Conservation (phyloP, 352 stramenopile genomes). For the Peronospora tabacina region DNA sequence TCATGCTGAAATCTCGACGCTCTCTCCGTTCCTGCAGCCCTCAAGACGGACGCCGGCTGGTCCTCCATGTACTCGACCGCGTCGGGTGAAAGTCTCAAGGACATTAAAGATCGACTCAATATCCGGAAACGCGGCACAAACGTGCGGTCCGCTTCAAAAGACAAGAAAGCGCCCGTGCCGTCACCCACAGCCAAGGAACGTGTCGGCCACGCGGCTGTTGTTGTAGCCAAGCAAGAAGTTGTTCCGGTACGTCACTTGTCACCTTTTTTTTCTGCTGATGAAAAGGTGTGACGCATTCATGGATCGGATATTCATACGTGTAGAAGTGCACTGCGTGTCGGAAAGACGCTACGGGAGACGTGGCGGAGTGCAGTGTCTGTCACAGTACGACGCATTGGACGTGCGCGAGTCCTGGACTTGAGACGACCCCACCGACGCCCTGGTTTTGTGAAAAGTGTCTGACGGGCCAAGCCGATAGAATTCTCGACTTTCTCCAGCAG, state of each 20-base stretch:
- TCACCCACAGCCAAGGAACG: conserved; percentile 24
- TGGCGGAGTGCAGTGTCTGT: conserved; percentile 46
- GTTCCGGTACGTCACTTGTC: conserved; percentile 18
- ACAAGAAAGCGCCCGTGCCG: conserved; percentile 36
- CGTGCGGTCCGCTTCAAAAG: conserved; percentile 44
- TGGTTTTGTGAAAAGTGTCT: conserved; percentile 61
- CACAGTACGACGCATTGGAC: conserved; percentile 52
- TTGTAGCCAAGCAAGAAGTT: conserved; percentile 17
- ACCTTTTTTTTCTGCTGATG: neutral
- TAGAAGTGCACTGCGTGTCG: conserved; percentile 42
- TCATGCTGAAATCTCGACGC: neutral
- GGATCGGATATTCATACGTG: neutral
- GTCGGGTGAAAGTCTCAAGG: conserved; percentile 64
- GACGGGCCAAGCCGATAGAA: conserved; percentile 41
- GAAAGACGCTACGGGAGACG: conserved; percentile 39
- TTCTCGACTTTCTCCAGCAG: conserved; percentile 63
- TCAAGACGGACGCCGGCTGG: conserved; percentile 77
- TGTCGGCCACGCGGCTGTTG: neutral
- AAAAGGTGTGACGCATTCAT: neutral
- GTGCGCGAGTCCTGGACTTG: conserved; percentile 34
- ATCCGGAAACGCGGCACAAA: conserved; percentile 64
- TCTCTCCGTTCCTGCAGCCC: conserved; percentile 18
- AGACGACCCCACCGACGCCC: conserved; percentile 17
- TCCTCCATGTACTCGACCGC: conserved; percentile 66
- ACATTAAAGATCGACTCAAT: conserved; percentile 70